Percentiles rank a stretch among this genome's conserved stretches.
Conservation (phyloP, 192 early-diverging fungal species). For the Helicostylum pulchrum region DNA sequence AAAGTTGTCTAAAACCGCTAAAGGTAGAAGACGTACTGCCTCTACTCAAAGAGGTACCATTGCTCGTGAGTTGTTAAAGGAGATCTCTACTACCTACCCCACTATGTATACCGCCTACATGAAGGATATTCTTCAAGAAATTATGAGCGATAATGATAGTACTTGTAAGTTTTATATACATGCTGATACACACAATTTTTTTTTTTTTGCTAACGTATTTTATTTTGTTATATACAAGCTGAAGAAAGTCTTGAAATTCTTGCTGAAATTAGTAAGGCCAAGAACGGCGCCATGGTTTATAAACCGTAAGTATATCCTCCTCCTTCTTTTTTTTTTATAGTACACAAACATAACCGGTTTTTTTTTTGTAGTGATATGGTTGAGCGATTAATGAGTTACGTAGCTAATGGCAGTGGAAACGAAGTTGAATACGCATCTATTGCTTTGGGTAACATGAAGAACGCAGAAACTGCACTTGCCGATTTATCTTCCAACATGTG, state of each 20-base stretch:
- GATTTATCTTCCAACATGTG: too few relatives aligned
- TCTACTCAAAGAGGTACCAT: constrained; percentile 17
- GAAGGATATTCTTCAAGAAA: not conserved
- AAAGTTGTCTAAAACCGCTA: constrained; percentile 35
- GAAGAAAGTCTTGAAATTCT: constrained; percentile 61
- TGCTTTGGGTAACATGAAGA: constrained; percentile 59
- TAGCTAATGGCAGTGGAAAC: constrained; percentile 49
- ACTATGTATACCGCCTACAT: constrained; percentile 3
- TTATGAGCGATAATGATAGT: not conserved
- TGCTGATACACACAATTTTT: not conserved
- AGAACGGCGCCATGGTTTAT: constrained; percentile 19
- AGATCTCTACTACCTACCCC: constrained; percentile 18
- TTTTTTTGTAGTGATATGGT: constrained; percentile 29
- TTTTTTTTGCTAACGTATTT: not conserved
- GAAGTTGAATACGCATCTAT: constrained; percentile 75
- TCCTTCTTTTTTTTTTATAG: not conserved
- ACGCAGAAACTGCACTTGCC: constrained; percentile 24
- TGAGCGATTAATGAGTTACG: constrained; percentile 43
- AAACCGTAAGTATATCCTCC: not conserved
- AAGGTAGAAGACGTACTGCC: constrained; percentile 24
- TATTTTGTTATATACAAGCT: constrained; percentile 20
- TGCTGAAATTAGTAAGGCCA: constrained; percentile 64
- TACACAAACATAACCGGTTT: not conserved
- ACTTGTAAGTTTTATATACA: not conserved
- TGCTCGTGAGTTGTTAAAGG: constrained; percentile 55